Evolutionary conservation across 805 yeast species (phyloP).

Genomic region (Kodamaea lidongshanica): DNA sequence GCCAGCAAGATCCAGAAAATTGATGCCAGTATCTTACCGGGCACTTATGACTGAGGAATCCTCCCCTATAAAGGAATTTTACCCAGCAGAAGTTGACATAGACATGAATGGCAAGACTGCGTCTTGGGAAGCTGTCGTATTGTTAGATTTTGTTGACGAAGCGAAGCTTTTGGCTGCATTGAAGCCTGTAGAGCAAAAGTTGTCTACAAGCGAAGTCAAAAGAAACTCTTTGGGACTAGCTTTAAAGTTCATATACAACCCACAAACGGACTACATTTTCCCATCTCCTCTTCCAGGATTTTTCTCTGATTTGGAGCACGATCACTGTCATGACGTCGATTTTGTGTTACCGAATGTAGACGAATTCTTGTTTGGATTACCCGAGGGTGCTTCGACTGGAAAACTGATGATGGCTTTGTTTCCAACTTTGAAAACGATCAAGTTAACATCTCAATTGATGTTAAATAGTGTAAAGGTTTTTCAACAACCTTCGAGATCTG

Average conservation of each 20-base stretch:
- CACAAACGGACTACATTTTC: constrained; percentile 62
- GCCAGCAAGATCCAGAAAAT: constrained; percentile 80
- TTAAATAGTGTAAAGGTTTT: constrained; percentile 68
- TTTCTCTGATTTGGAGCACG: constrained; percentile 71
- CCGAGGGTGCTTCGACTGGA: constrained; percentile 64
- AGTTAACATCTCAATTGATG: constrained; percentile 49
- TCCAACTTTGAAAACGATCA: constrained; percentile 73
- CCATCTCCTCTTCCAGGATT: constrained; percentile 72
- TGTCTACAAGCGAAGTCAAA: constrained; percentile 61
- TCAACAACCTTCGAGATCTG: constrained; percentile 78
- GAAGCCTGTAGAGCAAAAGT: constrained; percentile 53
- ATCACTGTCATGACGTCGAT: constrained; percentile 66
- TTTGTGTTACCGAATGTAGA: constrained; percentile 47
- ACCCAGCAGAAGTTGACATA: constrained; percentile 79
- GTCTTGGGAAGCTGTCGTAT: constrained; percentile 96
- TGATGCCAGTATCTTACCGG: constrained; percentile 75
- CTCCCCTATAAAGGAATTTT: constrained; percentile 86
- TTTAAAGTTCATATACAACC: constrained; percentile 63
- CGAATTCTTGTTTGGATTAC: constrained; percentile 48
- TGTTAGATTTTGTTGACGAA: constrained; percentile 87
- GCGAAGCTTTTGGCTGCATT: constrained; percentile 66
- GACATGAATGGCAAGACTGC: constrained; percentile 95
- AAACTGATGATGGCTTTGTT: constrained; percentile 77
- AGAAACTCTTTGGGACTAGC: constrained; percentile 76
- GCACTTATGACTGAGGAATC: constrained; percentile 76